Base-by-base conservation (phyloP, 805 yeast genomes). In the Candida methanosorbosa region DNA sequence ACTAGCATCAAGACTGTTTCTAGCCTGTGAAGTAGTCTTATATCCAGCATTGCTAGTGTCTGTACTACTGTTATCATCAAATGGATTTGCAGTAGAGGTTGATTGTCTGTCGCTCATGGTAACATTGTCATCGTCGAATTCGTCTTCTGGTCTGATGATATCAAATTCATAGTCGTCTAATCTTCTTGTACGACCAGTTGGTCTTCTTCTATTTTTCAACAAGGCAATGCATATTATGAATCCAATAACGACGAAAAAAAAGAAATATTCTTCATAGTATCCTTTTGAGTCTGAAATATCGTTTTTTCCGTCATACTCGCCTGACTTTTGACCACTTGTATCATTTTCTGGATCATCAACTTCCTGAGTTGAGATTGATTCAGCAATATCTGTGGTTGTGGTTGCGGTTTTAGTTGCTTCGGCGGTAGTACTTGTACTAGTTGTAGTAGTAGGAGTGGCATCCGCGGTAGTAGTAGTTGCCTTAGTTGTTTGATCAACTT, bases 111-210 rank as follows among this genome's bases (percentile, higher is more conserved):
- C 64, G 14, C 59, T 66, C 34, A 62, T 57, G 34, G 65, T 69
- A 32, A 57, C 55, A 42, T 66, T 66, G 34, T 46, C 48, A 7
- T 46, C 48, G n/a, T 44, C 52, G 17, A 35, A 30, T 11, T 43
- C 52, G 15, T 70, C 75, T 42, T 79, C 82, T 7, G 81, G 80
- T 15, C 78, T 81, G 30, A 82, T 82, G 31, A 81, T 75, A 50
- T 82, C 94, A 49, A 82, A 79, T 50, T 82, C 92, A 48, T 72
- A 78, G 27, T 78, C 86, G 47, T 80, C 74, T 58, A 87, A 61
- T 50, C 81, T 61, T 57, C 84, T 63, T 38, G 59, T 51, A 22
- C 61, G 44, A 6, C 58, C 66, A 40, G 68, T 54, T 6, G 57
- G 64, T 30, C 52, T 57, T 54, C 60, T 45, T 54, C 61, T 44